Conservation (phyloP, 345 rosid species). For the Acer campestre region DNA sequence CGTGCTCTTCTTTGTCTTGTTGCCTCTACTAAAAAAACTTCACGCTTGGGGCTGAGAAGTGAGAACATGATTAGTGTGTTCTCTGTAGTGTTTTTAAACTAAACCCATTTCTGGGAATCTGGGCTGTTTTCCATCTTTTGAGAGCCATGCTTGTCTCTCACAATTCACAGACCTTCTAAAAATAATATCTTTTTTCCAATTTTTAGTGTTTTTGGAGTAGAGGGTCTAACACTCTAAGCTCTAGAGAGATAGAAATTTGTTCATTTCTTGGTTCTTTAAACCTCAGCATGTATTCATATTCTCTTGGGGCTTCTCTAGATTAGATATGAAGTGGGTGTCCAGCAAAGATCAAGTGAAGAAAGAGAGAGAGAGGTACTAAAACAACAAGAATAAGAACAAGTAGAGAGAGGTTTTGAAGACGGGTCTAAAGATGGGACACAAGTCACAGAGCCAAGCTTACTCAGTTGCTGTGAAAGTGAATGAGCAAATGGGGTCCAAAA, state of each 20-base stretch:
- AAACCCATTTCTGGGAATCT: slow-evolving; percentile 45
- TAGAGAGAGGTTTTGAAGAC: slow-evolving; percentile 17
- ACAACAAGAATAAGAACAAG: slow-evolving; percentile 10
- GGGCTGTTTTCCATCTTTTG: slow-evolving; percentile 76
- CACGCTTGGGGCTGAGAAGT: slow-evolving; percentile 54
- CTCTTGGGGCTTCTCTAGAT: slow-evolving; percentile 37
- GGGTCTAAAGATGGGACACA: slow-evolving; percentile 34
- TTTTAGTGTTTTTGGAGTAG: slow-evolving; percentile 18
- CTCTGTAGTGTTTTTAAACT: slow-evolving; percentile 27
- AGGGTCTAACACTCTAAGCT: not conserved
- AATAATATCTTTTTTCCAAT: slow-evolving; percentile 21
- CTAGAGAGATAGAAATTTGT: slow-evolving; percentile 14
- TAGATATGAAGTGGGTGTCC: slow-evolving; percentile 55
- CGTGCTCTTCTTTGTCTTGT: slow-evolving; percentile 52
- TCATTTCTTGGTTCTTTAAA: slow-evolving; percentile 25
- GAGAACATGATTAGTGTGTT: slow-evolving; percentile 56
- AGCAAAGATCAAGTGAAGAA: slow-evolving; percentile 27
- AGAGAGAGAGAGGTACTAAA: slow-evolving; percentile 12
- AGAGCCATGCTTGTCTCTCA: slow-evolving; percentile 64
- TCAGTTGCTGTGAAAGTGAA: slow-evolving; percentile 62
- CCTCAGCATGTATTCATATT: slow-evolving; percentile 24
- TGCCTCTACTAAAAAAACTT: slow-evolving; percentile 39
- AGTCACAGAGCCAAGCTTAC: slow-evolving; percentile 42
- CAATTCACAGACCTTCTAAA: slow-evolving; percentile 27
- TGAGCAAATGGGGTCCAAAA: slow-evolving; percentile 61